phyloP scores from a whole-genome alignment of 176 grass and related monocot genomes.

The Lolium multiflorum region DNA sequence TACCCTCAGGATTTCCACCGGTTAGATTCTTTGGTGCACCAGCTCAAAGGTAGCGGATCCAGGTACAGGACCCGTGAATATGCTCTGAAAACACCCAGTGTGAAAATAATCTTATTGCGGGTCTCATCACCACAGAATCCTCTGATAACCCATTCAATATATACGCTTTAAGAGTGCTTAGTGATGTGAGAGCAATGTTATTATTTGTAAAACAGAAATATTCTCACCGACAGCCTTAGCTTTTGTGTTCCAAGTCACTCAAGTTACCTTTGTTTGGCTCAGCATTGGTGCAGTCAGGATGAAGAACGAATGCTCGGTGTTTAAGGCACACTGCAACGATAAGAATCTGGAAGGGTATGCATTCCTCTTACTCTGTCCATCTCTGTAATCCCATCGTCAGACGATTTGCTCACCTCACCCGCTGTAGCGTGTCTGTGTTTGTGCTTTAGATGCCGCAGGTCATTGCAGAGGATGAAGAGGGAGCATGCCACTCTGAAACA shows the following conservation, averaged over 20 bases:
- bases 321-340: slow-evolving; percentile 59
- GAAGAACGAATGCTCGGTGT: slow-evolving; percentile 70
- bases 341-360: slow-evolving; percentile 63
- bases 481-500: slow-evolving; percentile 66
- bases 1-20: slow-evolving; percentile 65
- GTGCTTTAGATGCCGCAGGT: slow-evolving; percentile 62
- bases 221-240: slow-evolving; percentile 1
- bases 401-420: not conserved
- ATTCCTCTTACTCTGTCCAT: not conserved
- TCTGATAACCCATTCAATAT: slow-evolving; percentile 2
- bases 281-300: slow-evolving; percentile 70
- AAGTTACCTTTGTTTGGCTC: slow-evolving; percentile 24
- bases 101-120: slow-evolving; percentile 11
- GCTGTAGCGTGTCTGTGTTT: slow-evolving; percentile 17
- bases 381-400: not conserved
- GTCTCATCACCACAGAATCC: slow-evolving; percentile 14
- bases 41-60: slow-evolving; percentile 68
- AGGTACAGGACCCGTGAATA: slow-evolving; percentile 54
- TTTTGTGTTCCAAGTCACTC: slow-evolving; percentile 17
- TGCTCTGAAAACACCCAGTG: slow-evolving; percentile 29
- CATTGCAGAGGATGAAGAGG: slow-evolving; percentile 75
- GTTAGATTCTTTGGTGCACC: slow-evolving; percentile 63
- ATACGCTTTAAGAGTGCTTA: slow-evolving; percentile 28
- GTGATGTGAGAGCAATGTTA: not conserved
- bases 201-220: slow-evolving; percentile 20